Percentiles rank a stretch among this genome's conserved stretches.
Conservation (phyloP, 179 eudicot genomes). For the Silene coronaria region DNA sequence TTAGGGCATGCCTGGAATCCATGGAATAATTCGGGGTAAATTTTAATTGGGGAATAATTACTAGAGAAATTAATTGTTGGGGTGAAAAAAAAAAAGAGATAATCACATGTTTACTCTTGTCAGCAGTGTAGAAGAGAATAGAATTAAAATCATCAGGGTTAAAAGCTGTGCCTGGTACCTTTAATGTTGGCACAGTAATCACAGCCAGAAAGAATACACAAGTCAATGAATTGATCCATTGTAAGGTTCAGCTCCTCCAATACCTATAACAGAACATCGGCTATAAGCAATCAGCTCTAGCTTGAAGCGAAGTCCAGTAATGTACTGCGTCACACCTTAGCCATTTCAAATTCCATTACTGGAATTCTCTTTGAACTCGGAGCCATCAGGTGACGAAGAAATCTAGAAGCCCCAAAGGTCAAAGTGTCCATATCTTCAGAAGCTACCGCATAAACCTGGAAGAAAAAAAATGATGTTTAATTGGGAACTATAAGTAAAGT, state of each 20-base stretch:
- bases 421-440: slow-evolving; percentile 98
- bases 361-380: slow-evolving; percentile 88
- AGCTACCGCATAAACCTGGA: slow-evolving; percentile 90
- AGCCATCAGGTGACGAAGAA: slow-evolving; percentile 95
- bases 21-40: too few relatives aligned
- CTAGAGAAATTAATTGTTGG: too few relatives aligned
- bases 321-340: slow-evolving; percentile 51
- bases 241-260: slow-evolving; percentile 81
- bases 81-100: background rate
- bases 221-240: slow-evolving; percentile 97
- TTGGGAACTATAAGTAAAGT: background rate
- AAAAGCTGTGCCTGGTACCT: slow-evolving; percentile 39
- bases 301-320: background rate
- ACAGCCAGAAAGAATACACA: slow-evolving; percentile 96
- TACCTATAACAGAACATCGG: slow-evolving; percentile 45
- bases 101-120: background rate
- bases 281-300: background rate
- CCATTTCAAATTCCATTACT: slow-evolving; percentile 90
- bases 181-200: slow-evolving; percentile 92
- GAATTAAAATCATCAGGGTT: background rate
- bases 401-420: slow-evolving; percentile 91
- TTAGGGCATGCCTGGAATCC: too few relatives aligned
- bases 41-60: too few relatives aligned
- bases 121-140: background rate
- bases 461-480: background rate